Conservation (phyloP, 2,329 filamentous ascomycete species). For the Aspergillus novoparasiticus region DNA sequence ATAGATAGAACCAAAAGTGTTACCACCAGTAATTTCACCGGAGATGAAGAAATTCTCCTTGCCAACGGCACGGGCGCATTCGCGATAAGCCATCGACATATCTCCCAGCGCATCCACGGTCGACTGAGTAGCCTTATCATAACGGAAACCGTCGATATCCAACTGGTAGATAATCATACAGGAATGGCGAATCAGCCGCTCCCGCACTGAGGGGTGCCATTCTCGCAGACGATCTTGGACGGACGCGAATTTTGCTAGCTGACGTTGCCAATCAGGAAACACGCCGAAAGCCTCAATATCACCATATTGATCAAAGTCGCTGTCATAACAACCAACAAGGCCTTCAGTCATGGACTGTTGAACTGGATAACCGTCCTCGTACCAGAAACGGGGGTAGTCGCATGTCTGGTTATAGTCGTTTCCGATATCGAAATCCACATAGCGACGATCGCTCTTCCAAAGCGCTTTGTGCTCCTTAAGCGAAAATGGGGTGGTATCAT, state of each 20-base stretch:
- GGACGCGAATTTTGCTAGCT: slow-evolving; percentile 67
- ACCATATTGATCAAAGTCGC: slow-evolving; percentile 67
- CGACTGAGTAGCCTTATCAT: slow-evolving; percentile 67
- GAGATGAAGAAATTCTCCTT: slow-evolving; percentile 67
- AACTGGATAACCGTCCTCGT: slow-evolving; percentile 58
- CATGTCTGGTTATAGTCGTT: slow-evolving; percentile 59
- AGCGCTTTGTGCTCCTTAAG: slow-evolving; percentile 59
- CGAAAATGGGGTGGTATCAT: slow-evolving; percentile 59
- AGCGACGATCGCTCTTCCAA: slow-evolving; percentile 59
- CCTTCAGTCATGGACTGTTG: slow-evolving; percentile 48
- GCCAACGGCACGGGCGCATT: slow-evolving; percentile 58
- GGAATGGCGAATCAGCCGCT: slow-evolving; percentile 62
- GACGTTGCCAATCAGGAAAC: slow-evolving; percentile 64
- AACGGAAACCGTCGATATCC: slow-evolving; percentile 69
- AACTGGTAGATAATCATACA: slow-evolving; percentile 64
- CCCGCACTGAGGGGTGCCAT: slow-evolving; percentile 61
- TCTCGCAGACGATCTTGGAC: slow-evolving; percentile 69
- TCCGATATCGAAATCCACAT: slow-evolving; percentile 60
- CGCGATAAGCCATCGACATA: slow-evolving; percentile 59
- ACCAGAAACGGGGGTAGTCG: slow-evolving; percentile 64
- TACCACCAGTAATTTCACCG: slow-evolving; percentile 66
- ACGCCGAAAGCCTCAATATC: slow-evolving; percentile 66
- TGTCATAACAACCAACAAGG: slow-evolving; percentile 62
- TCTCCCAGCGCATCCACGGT: slow-evolving; percentile 63
- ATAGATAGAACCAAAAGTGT: slow-evolving; percentile 62